These are phyloP conservation scores for Pythium phragmiticola DNA, from an alignment of 352 stramenopile species.

Conservation along the genomic window DNA sequence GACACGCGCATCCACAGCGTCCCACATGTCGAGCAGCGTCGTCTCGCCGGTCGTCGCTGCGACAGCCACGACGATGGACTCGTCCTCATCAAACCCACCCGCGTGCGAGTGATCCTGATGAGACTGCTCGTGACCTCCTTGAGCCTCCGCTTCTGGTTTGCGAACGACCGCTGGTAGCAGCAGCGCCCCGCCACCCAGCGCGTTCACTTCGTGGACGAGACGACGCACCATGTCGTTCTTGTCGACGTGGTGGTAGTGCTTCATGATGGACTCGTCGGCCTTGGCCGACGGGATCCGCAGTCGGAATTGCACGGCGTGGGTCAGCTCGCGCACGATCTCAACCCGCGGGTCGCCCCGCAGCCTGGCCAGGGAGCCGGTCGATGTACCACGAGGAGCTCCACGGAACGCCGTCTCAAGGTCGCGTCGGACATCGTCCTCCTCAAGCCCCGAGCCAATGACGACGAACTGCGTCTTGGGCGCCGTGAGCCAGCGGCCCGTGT, in stretches of 20 bases:
- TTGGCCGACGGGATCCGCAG: slow-evolving; percentile 48
- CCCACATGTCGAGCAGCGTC: slow-evolving; percentile 59
- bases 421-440: slow-evolving; percentile 29
- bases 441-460: slow-evolving; percentile 54
- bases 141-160: too few relatives aligned
- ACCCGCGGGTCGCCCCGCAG: slow-evolving; percentile 54
- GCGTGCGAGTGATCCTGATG: slow-evolving; percentile 14
- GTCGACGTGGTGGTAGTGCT: slow-evolving; percentile 71
- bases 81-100: slow-evolving; percentile 15
- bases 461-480: slow-evolving; percentile 71
- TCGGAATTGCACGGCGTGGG: slow-evolving; percentile 43
- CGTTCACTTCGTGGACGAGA: slow-evolving; percentile 63
- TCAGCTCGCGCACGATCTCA: slow-evolving; percentile 29
- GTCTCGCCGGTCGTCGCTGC: slow-evolving; percentile 40
- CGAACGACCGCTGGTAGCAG: slow-evolving; percentile 24
- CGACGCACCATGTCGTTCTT: slow-evolving; percentile 64
- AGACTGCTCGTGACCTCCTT: neutral
- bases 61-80: slow-evolving; percentile 36
- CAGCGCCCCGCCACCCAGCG: slow-evolving; percentile 43
- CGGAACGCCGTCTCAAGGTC: slow-evolving; percentile 37
- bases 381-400: slow-evolving; percentile 15
- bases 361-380: slow-evolving; percentile 25
- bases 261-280: slow-evolving; percentile 61
- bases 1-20: slow-evolving; percentile 40
- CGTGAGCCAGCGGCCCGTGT: slow-evolving; percentile 52